Conservation (phyloP, 176 grass and related monocot species). For the Dactylis glomerata region DNA sequence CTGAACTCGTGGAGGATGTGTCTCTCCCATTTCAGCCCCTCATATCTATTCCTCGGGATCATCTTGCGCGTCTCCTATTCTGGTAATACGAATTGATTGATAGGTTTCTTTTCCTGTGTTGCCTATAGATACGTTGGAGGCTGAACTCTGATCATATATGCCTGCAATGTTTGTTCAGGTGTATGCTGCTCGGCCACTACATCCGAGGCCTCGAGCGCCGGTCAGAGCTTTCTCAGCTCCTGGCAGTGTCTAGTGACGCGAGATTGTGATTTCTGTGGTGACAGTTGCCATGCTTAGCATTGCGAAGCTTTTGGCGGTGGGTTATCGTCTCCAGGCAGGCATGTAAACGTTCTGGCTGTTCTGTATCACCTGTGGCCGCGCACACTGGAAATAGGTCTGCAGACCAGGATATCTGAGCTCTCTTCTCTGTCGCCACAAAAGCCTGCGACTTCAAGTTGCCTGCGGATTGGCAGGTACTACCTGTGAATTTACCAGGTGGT, state of each 20-base stretch:
- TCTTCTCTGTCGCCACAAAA: neutral
- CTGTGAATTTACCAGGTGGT: neutral
- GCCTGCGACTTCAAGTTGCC: neutral
- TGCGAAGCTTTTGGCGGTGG: neutral
- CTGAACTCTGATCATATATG: neutral
- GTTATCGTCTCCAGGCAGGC: neutral
- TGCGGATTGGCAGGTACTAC: neutral
- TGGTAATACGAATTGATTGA: constrained; percentile 49
- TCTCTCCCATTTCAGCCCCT: constrained; percentile 68
- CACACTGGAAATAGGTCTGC: neutral
- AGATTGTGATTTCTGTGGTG: constrained; percentile 21
- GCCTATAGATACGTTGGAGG: neutral
- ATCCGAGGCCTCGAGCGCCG: constrained; percentile 72
- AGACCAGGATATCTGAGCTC: neutral
- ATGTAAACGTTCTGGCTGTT: neutral
- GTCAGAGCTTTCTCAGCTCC: constrained; percentile 60
- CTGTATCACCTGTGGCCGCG: neutral
- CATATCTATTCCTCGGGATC: constrained; percentile 73
- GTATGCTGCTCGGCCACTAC: constrained; percentile 90
- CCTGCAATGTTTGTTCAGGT: constrained; percentile 43
- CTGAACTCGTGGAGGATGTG: constrained; percentile 68
- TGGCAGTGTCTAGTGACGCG: constrained; percentile 30
- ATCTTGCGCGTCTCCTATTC: constrained; percentile 85
- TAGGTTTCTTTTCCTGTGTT: neutral
- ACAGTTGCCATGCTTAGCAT: constrained; percentile 28